These are phyloP conservation scores for Kuraishia molischiana DNA, from an alignment of 805 yeast genomes.

Conservation along the genomic window DNA sequence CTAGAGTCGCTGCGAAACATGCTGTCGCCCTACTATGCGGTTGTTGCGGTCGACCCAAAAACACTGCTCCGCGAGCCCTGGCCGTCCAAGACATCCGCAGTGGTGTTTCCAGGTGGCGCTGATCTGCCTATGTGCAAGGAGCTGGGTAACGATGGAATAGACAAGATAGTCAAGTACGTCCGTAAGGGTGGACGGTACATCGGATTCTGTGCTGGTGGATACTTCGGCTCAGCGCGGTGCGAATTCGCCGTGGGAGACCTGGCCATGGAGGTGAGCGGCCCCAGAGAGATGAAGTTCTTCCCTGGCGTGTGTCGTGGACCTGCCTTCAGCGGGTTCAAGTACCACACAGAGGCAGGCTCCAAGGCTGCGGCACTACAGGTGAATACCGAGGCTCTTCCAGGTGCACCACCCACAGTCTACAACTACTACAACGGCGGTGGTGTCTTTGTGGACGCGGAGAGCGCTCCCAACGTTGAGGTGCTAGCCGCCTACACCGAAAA, in stretches of 20 bases:
- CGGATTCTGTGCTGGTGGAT: conserved; percentile 96
- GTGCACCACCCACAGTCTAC: conserved; percentile 7
- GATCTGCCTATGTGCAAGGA: conserved; percentile 76
- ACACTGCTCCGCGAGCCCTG: conserved; percentile 78
- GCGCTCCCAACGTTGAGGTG: conserved; percentile 51
- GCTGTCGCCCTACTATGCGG: conserved; percentile 85
- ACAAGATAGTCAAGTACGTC: conserved; percentile 51
- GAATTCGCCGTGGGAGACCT: conserved; percentile 79
- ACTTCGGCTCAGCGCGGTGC: conserved; percentile 62
- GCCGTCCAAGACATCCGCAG: conserved; percentile 65
- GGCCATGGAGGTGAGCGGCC: conserved; percentile 71
- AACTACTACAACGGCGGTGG: conserved; percentile 87
- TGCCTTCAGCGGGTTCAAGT: conserved; percentile 71
- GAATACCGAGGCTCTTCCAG: conserved; percentile 20
- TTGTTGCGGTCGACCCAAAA: conserved; percentile 53
- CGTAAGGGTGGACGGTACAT: conserved; percentile 71
- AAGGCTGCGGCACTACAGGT: conserved; percentile 41
- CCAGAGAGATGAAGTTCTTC: conserved; percentile 71
- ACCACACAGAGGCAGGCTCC: conserved; percentile 72
- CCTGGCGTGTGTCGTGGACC: conserved; percentile 82
- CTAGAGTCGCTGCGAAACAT: conserved; percentile 63
- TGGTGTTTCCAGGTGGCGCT: conserved; percentile 96
- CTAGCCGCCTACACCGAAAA: conserved; percentile 58
- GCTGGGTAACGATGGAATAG: conserved; percentile 63
- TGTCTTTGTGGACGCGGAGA: conserved; percentile 67